Evolutionary conservation across 2,329 filamentous ascomycete genomes (phyloP).

Genomic region (Tolypocladium ophioglossoides): DNA sequence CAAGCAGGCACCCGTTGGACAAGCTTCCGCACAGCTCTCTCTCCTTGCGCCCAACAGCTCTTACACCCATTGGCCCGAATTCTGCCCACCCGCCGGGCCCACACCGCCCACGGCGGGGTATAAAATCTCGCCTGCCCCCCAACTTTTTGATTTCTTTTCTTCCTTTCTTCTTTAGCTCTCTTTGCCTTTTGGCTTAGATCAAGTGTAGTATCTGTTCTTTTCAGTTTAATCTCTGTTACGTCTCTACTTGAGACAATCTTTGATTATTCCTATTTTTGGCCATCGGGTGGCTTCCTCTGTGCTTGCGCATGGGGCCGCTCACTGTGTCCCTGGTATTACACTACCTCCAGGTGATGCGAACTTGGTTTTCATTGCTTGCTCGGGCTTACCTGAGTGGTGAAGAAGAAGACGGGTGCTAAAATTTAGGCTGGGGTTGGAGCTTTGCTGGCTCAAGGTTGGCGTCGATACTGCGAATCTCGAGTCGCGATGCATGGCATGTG

Average conservation of each 20-base stretch:
- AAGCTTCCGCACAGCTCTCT: too few relatives aligned
- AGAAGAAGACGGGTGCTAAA: conserved; percentile 33
- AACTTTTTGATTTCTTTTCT: conserved; percentile 11
- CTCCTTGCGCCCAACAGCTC: not conserved
- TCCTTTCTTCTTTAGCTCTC: conserved; percentile 29
- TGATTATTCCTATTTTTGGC: conserved; percentile 67
- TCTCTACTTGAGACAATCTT: conserved; percentile 58
- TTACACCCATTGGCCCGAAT: not conserved
- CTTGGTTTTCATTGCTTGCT: conserved; percentile 25
- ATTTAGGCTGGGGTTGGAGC: not conserved
- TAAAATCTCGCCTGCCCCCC: conserved; percentile 11
- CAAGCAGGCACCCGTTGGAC: not conserved
- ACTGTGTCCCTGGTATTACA: conserved; percentile 36
- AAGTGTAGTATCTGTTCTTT: conserved; percentile 96
- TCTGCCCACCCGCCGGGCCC: conserved; percentile 1
- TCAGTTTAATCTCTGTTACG: conserved; percentile 94
- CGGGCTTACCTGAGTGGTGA: conserved; percentile 26
- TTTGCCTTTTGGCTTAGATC: conserved; percentile 66
- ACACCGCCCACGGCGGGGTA: conserved; percentile 9
- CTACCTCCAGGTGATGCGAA: conserved; percentile 34
- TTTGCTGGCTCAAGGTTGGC: not conserved
- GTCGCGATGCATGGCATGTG: too few relatives aligned
- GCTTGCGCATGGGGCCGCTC: conserved; percentile 28
- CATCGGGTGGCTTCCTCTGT: conserved; percentile 24
- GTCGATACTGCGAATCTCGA: not conserved